Percentiles rank a stretch among this genome's conserved stretches.
These are phyloP conservation scores for Laguncularia racemosa DNA, from an alignment of 345 rosid genomes.

Conservation along the genomic window DNA sequence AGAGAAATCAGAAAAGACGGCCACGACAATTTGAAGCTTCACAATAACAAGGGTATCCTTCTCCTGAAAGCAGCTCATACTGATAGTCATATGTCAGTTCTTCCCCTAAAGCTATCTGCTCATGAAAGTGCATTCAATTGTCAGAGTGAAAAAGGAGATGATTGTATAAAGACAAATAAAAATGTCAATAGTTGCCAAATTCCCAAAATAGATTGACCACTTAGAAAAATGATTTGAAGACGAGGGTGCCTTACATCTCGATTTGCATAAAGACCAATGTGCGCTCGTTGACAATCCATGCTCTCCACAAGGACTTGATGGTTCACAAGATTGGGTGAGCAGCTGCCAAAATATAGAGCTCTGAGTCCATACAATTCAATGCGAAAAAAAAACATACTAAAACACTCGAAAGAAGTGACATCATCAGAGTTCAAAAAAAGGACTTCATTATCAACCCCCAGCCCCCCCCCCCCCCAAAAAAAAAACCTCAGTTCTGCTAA, in stretches of 20 bases:
- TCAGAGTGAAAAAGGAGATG: not conserved
- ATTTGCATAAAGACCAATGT: conserved; percentile 86
- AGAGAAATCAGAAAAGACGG: conserved; percentile 29
- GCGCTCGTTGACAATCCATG: conserved; percentile 75
- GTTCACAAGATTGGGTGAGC: conserved; percentile 75
- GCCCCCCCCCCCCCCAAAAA: no score
- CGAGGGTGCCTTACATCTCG: conserved; percentile 55
- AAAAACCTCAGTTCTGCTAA: no score
- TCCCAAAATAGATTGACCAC: conserved; percentile 1
- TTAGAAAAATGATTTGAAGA: not conserved
- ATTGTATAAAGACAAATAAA: not conserved
- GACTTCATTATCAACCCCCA: no score
- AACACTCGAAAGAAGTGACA: no score
- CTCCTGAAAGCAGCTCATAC: conserved; percentile 40
- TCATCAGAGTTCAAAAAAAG: no score
- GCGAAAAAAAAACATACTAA: no score
- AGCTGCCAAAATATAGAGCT: conserved; percentile 34
- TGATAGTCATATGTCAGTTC: conserved; percentile 70
- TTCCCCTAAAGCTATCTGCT: conserved; percentile 92
- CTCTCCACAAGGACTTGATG: conserved; percentile 85
- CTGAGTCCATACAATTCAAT: not conserved
- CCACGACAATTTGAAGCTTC: conserved; percentile 63
- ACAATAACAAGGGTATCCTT: conserved; percentile 66
- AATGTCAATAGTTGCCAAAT: not conserved
- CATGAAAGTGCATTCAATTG: conserved; percentile 4